Base-by-base conservation (phyloP, 148 eudicot genomes). In the Camellia lanceoleosa region DNA sequence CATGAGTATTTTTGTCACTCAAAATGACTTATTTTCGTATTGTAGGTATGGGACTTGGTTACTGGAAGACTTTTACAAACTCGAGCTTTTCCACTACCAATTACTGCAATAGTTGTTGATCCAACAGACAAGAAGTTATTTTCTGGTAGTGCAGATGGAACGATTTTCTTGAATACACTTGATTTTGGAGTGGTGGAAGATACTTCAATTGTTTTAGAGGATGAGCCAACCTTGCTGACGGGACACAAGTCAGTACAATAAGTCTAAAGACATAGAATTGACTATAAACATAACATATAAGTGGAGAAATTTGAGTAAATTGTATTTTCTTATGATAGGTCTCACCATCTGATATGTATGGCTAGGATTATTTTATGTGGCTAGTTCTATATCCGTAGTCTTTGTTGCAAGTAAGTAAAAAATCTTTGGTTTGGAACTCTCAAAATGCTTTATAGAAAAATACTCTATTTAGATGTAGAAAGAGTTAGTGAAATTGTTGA, bases 131-230 rank as follows among this genome's bases (percentile, higher is more conserved):
- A 14, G 46, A 38, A 66, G 76, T 49, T 81, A 59, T 68, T 75
- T 52, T 76, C 75, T 68, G 83, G 83, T 68, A 76, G 69, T 73
- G 79, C 69, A 64, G 83, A 81, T 75, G 83, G 83, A 49, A 75
- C 70, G 44, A 76, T 81, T 56, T 75, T 81, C 47, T 5, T 75
- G 62, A 75, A 11, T 69, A 30, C 55, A 30, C 23, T 81, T 41
- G 70, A 81, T 47, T 49, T 59, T 47, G 75, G 75, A 59, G 3
- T 75, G 11, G 41, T 55, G 54, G 74, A 68, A 46, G 68, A 80
- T 4, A 41, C 74, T 74, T 65, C 5, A 20, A 18, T 52, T 56
- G 71, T 54, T 74, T n/a, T 46, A 2, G 78, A 56, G 46, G 66
- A 80, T 55, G 74, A 75, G 60, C 73, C 60, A 46, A 49, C 55